phyloP scores from a whole-genome alignment of 2,329 filamentous ascomycete genomes.

The Cladosporium colombiae region DNA sequence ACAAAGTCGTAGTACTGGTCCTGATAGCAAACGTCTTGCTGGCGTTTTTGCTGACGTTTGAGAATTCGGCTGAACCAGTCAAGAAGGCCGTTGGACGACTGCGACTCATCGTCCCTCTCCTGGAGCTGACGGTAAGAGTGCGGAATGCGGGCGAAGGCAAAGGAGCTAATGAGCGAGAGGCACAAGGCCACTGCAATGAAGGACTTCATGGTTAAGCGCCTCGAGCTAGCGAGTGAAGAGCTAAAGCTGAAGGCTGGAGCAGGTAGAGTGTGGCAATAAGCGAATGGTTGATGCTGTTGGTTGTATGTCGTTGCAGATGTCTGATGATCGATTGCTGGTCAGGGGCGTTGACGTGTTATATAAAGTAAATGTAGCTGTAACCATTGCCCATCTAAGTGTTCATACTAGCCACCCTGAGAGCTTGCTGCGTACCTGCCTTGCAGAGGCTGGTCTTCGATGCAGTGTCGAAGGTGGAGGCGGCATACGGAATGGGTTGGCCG shows the following conservation, averaged over 20 bases:
- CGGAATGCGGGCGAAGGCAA: conserved; percentile 30
- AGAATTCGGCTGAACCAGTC: conserved; percentile 31
- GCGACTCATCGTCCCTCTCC: conserved; percentile 22
- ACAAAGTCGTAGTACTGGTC: conserved; percentile 33
- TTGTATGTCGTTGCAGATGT: conserved; percentile 18
- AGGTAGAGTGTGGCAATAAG: background rate
- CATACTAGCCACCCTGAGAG: conserved; percentile 25
- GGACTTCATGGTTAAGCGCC: conserved; percentile 31
- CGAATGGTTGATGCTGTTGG: conserved; percentile 22
- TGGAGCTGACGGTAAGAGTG: conserved; percentile 24
- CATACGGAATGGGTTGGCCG: conserved; percentile 29
- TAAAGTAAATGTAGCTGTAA: conserved; percentile 21
- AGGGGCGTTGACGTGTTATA: conserved; percentile 24
- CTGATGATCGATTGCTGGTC: conserved; percentile 7
- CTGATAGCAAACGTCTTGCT: conserved; percentile 27
- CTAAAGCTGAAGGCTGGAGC: conserved; percentile 17
- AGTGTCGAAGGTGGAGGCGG: conserved; percentile 24
- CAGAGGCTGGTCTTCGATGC: conserved; percentile 29
- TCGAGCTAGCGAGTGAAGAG: conserved; percentile 28
- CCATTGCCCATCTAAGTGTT: conserved; percentile 20
- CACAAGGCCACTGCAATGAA: conserved; percentile 32
- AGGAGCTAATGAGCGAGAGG: conserved; percentile 30
- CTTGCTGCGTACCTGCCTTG: conserved; percentile 30
- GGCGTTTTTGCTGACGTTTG: conserved; percentile 22
- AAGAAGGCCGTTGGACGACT: conserved; percentile 22